phyloP scores from a whole-genome alignment of 208 protist genomes.

The Strigomonas culicis region DNA sequence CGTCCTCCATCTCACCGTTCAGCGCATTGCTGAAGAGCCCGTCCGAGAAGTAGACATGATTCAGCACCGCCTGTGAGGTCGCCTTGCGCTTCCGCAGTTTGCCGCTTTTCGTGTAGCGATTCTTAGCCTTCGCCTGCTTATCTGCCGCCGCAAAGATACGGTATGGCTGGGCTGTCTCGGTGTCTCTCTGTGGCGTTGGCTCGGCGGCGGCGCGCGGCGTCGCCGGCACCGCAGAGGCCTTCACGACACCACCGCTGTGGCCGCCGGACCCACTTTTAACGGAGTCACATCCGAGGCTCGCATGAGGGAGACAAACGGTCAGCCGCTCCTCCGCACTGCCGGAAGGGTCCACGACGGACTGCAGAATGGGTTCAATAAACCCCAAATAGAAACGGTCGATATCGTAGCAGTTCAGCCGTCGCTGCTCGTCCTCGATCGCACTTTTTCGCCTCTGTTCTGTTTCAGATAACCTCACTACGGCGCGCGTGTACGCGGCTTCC shows the following conservation, averaged over 20 bases:
- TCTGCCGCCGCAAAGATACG: neutral
- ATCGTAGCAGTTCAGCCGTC: conserved; percentile 7
- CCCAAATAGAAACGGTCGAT: conserved; percentile 18
- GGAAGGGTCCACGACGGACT: neutral
- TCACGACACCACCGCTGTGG: no score
- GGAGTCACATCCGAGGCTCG: no score
- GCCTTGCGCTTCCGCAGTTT: no score
- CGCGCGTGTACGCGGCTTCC: no score
- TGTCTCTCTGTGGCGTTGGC: no score
- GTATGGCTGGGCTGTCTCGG: no score
- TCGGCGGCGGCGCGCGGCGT: no score
- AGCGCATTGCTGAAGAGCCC: conserved; percentile 19
- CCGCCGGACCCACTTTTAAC: no score
- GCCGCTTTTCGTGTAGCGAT: neutral
- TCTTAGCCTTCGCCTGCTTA: neutral
- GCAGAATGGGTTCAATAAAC: conserved; percentile 10
- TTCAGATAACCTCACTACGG: neutral
- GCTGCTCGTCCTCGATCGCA: neutral
- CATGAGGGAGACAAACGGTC: no score
- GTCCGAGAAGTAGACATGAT: conserved; percentile 8
- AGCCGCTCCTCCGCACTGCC: no score
- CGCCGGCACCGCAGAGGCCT: no score
- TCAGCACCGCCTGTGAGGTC: neutral
- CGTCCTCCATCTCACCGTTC: conserved; percentile 54
- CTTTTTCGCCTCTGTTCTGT: neutral